Percentiles rank a stretch among this genome's conserved stretches.
Conservation (phyloP, 2,329 filamentous ascomycete species). For the Beauveria brongniartii region DNA sequence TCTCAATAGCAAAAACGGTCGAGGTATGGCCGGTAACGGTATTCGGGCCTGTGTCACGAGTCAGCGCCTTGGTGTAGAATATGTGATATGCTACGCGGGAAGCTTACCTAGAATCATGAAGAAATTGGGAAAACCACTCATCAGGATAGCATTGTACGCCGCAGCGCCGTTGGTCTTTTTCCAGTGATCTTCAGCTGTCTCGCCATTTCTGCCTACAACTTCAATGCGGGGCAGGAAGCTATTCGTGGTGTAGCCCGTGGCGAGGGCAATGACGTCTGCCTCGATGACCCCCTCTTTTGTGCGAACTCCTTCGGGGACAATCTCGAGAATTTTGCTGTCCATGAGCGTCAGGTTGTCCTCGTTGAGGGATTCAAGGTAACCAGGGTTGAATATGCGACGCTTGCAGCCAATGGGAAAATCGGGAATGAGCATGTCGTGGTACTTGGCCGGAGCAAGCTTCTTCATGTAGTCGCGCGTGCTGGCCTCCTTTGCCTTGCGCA, state of each 20-base stretch:
- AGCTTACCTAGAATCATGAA: slow-evolving; percentile 47
- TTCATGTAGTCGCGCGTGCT: slow-evolving; percentile 33
- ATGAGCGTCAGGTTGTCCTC: slow-evolving; percentile 38
- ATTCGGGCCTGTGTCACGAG: slow-evolving; percentile 41
- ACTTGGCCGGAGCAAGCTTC: slow-evolving; percentile 45
- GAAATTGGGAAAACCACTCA: slow-evolving; percentile 58
- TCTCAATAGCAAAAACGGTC: slow-evolving; percentile 52
- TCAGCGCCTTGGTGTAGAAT: background rate
- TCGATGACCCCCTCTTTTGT: slow-evolving; percentile 32
- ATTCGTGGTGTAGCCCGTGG: slow-evolving; percentile 53
- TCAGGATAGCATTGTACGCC: slow-evolving; percentile 50
- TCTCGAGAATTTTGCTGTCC: slow-evolving; percentile 38
- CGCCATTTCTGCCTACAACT: slow-evolving; percentile 41
- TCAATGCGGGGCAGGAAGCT: slow-evolving; percentile 45
- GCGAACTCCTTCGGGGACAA: slow-evolving; percentile 34
- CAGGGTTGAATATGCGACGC: slow-evolving; percentile 50
- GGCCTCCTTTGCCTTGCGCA: slow-evolving; percentile 29
- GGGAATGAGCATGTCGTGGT: slow-evolving; percentile 53
- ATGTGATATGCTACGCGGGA: too few species aligned
- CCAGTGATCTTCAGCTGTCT: slow-evolving; percentile 48
- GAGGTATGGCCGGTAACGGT: slow-evolving; percentile 53
- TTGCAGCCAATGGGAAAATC: slow-evolving; percentile 58
- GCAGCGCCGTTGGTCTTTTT: slow-evolving; percentile 49
- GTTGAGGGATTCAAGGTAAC: slow-evolving; percentile 46
- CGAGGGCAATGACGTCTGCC: slow-evolving; percentile 53